Evolutionary conservation across 345 rosid genomes (phyloP), one percentile per base, ranked within the genome.

Genomic region (Boechera retrofracta): DNA sequence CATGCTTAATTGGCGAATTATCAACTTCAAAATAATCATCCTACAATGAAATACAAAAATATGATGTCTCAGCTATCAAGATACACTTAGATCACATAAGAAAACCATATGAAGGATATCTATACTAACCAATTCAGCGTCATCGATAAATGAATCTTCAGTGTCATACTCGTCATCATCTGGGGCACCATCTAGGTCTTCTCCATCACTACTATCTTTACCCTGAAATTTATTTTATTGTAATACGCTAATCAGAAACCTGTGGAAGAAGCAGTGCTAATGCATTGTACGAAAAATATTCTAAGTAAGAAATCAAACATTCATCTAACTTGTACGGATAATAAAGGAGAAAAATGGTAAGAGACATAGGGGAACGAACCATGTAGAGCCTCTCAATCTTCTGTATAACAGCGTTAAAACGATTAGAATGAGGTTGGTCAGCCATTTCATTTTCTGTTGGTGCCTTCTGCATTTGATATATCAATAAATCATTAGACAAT

Each of bases 1-100:
- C 90, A 67, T 94, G 94, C 79, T 91, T 91, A 75, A 90, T 80
- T 61, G 87, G 88, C 56, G 98, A 86, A 87, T 90, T 86, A 84
- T 94, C 98, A 79, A 94, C 97, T 82, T 91, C 93, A 80, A 94
- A 94, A 85, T 94, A 94, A 77, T 92, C 97, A 87, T 94, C 98
- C 98, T 94, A 91, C 86, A 84, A 15, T 53, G 52, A 15, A 59
- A 69, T 21, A 38, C 67, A 68, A 60, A 73, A 24, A 47, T 54
- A 63, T 38, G 45, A 56, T 63, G 67, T 64, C 35, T 48, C 72
- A 54, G 42, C 42, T 55, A 54, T 36, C 53, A 28, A 57, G 67
- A 56, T 26, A 65, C 60, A 36, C 31, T 35, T 48, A 21, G 31
- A 62, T 35, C 36, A 54, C n/a, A 35, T 41, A 18, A 5, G 33